Evolutionary conservation across 495 filamentous ascomycete species (phyloP), one percentile per base, ranked within the genome.

Genomic region (Terfezia boudieri): DNA sequence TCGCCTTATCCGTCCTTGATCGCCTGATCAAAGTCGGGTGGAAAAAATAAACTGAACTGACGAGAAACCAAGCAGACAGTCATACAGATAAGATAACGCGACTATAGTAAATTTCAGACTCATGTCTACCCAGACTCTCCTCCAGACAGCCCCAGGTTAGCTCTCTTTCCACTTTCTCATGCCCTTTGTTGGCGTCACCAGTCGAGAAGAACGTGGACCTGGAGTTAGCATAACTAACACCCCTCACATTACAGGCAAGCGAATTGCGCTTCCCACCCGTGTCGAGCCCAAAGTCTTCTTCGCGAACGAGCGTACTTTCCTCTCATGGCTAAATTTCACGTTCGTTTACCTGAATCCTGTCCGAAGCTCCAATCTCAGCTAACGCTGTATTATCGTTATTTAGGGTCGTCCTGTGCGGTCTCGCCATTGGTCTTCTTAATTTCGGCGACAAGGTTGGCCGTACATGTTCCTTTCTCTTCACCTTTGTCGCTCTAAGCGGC

Each of bases 281-380:
- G 88, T 99, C 69, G 90, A 99, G 67, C 90, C 90, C 41, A 99
- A 99, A 70, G 90, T 98, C 71, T 99, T 96, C 79, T 99, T 99
- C 75, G 90, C 90, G 68, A 96, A 96, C 73, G 90, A 99, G 73
- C 87, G 90, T 53, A 99, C 90, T 43, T 99, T 96, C 64, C 80
- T 99, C 63, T 90, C 84, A 65, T 99, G 92, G 92, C 83, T 99
- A 61, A 96, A 96, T 74, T 96, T 96, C 76, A 46, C 41, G 41
- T 46, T 14, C 12, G 41, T 46, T 5, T 7, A 32, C 26, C 26
- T 5, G 26, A 32, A 1, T 32, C 26, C 26, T 32, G 26, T 7
- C 26, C 26, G 26, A 32, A 32, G 26, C 26, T 7, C 4, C 26
- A 32, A 32, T 32, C 26, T 1, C 26, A 32, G 26, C 26, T 32